A percentile compares a stretch with the other conserved stretches of the same genome.
Evolutionary conservation across 345 rosid genomes (phyloP).

Genomic region (Carallia pectinifolia): DNA sequence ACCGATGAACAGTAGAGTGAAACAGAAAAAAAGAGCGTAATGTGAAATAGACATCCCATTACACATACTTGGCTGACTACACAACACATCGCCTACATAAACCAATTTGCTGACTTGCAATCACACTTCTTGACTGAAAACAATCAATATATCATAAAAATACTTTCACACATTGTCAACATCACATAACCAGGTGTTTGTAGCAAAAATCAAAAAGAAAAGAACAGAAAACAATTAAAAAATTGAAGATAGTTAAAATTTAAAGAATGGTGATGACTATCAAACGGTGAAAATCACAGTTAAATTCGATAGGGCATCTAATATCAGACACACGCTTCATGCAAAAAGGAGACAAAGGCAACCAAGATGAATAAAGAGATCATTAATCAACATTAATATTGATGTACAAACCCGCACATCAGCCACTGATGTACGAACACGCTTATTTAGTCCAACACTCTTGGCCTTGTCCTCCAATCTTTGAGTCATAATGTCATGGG

Average conservation of each 20-base stretch:
- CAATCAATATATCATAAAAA: neutral
- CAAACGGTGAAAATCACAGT: neutral
- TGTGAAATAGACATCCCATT: neutral
- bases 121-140: neutral
- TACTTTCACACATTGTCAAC: no score
- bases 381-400: slow-evolving; percentile 14
- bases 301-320: neutral
- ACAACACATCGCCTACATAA: neutral
- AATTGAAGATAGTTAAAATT: no score
- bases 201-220: no score
- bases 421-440: slow-evolving; percentile 49
- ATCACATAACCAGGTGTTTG: neutral
- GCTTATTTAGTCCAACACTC: slow-evolving; percentile 45
- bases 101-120: neutral
- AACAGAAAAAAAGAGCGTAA: neutral
- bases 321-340: neutral
- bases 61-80: neutral
- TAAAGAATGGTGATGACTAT: neutral
- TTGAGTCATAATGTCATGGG: slow-evolving; percentile 43
- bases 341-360: neutral
- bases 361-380: neutral
- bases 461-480: slow-evolving; percentile 53
- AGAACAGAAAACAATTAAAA: no score
- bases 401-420: slow-evolving; percentile 49
- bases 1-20: neutral